phyloP scores from a whole-genome alignment of 2,329 filamentous ascomycete species.

The Scolecobasidium constrictum region DNA sequence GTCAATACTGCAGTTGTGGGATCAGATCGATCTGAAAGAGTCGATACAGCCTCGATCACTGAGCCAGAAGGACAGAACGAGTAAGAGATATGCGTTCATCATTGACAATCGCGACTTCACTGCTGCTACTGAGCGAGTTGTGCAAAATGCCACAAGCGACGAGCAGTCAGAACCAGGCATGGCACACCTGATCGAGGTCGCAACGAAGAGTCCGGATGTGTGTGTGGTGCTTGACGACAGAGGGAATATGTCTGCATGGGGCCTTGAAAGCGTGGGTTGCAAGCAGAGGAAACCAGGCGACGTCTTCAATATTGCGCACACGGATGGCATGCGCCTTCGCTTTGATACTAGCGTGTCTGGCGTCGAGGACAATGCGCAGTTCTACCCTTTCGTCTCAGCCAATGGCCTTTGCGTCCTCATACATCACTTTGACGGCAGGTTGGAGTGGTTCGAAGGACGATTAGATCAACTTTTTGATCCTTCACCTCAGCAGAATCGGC shows the following conservation, averaged over 20 bases:
- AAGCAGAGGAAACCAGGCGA: constrained; percentile 54
- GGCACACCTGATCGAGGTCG: constrained; percentile 75
- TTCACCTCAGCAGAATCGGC: constrained; percentile 44
- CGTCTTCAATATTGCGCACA: constrained; percentile 79
- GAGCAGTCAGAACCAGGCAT: constrained; percentile 60
- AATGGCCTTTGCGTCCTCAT: constrained; percentile 62
- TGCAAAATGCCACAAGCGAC: constrained; percentile 49
- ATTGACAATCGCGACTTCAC: constrained; percentile 74
- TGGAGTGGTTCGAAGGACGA: constrained; percentile 71
- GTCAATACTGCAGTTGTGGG: constrained; percentile 69
- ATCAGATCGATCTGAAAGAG: constrained; percentile 62
- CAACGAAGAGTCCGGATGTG: constrained; percentile 76
- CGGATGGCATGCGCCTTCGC: constrained; percentile 44
- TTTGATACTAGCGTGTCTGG: constrained; percentile 22
- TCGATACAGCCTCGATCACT: constrained; percentile 52
- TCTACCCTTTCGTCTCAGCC: constrained; percentile 53
- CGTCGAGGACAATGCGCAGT: constrained; percentile 50
- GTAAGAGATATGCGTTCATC: constrained; percentile 62
- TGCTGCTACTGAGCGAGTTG: constrained; percentile 63
- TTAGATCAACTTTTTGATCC: constrained; percentile 75
- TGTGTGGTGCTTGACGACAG: constrained; percentile 75
- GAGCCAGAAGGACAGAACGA: constrained; percentile 25
- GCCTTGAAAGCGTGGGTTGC: constrained; percentile 72
- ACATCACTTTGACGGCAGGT: constrained; percentile 75
- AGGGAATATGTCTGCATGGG: constrained; percentile 86